Evolutionary conservation across 768 basidiomycete species (phyloP), one percentile per base, ranked within the genome.

Genomic region (Auricularia heimuer): DNA sequence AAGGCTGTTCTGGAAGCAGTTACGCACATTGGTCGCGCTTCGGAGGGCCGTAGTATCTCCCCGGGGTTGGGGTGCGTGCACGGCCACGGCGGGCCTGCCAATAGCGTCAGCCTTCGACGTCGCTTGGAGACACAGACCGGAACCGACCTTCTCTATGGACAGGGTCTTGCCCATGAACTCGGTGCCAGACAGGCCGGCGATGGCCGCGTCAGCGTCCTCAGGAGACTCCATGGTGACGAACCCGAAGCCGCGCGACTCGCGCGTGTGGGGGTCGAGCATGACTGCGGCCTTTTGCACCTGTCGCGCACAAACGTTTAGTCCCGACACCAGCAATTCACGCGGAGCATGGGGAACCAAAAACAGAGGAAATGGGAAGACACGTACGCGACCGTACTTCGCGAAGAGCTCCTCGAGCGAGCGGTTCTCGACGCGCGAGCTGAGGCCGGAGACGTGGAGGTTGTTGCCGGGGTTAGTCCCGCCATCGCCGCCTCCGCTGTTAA

Each of bases 181-280:
- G 60, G 90, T 88, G 29, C 83, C 83, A 73, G 93, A 90, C 64
- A 98, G 79, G 4, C 87, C 88, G 42, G 90, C 85, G 67, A 98
- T 86, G 64, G 90, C 92, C 54, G 93, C 92, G 54, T 95, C 91
- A 4, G 96, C 97, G 71, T 97, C 96, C 70, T 96, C 95, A 7
- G 68, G 73, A 33, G 84, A 83, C 74, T 86, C 87, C 87, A 92
- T 89, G 62, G 86, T 90, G 67, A 97, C 94, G 75, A 98, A 98
- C 16, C 93, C 95, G 70, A 90, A 90, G 58, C 88, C 88, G 68
- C 88, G 85, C 60, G 87, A 92, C 83, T 83, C 81, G 73, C 83
- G 80, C 67, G 83, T 78, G 73, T 85, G 85, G 29, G 85, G 85
- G 74, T 87, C 85, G 72, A 80, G 80, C 85, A 87, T 87, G 74